Evolutionary conservation across 2,329 filamentous ascomycete species (phyloP), one percentile per base, ranked within the genome.

Genomic region (Plenodomus lindquistii): DNA sequence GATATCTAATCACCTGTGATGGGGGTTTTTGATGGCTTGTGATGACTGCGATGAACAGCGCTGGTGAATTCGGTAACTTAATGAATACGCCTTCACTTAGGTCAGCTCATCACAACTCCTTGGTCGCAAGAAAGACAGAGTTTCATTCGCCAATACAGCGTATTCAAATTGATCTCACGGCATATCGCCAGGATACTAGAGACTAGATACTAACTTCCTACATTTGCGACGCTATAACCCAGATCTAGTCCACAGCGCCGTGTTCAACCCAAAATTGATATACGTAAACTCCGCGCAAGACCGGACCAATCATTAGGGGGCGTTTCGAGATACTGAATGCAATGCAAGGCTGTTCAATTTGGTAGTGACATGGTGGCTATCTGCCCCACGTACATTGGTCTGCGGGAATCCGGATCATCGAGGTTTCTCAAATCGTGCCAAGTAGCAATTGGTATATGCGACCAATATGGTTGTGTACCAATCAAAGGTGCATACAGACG

Each of bases 391-490:
- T 68, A 68, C 40, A 52, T 57, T n/a, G 65, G 64, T 44, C 56
- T 41, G 42, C 48, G 40, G 15, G 6, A 31, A 31, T 15, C 11
- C 6, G 11, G 11, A 49, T 59, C 62, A n/a, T 45, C 46, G 36
- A 55, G 47, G 35, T 3, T 20, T 17, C 35, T 17, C 13, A 18
- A 19, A 9, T 18, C 17, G 11, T 29, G 20, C 10, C 11, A n/a
- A 8, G 18, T 42, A 16, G 46, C 34, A 24, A 70, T 50, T 19
- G 67, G 67, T 2, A 70, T 46, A 40, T 50, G 64, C 35, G 63
- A 67, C 34, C 54, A 48, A 47, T 67, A 69, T 8, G 61, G 65
- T 44, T 47, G 29, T 2, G 55, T 61, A 11, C 63, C 65, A 18
- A 62, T 53, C 13, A 62, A 27, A 2, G 63, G 58, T 27, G 54